Evolutionary conservation across 192 early-diverging fungal genomes (phyloP).

Genomic region (Coemansia sp.): DNA sequence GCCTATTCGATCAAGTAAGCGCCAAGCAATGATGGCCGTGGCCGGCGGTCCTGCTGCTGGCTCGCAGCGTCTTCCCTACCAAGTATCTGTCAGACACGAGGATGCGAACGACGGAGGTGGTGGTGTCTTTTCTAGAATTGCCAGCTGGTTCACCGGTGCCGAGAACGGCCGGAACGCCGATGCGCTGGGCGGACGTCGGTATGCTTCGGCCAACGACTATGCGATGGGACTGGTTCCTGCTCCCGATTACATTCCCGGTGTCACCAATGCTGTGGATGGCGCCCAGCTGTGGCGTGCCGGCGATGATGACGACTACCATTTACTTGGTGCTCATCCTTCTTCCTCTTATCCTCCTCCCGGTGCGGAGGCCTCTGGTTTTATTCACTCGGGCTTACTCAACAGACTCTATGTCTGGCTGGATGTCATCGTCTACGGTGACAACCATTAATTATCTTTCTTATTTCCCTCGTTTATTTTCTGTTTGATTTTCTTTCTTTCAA

Average conservation of each 20-base stretch:
- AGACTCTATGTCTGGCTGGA: conserved; percentile 63
- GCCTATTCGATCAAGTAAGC: neutral
- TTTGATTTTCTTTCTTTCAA: neutral
- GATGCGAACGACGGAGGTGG: neutral
- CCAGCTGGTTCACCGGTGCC: neutral
- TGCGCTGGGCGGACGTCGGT: neutral
- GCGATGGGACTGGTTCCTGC: conserved; percentile 37
- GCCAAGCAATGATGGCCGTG: conserved; percentile 9
- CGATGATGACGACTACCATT: conserved; percentile 1
- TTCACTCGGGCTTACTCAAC: conserved; percentile 66
- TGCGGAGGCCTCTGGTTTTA: conserved; percentile 52
- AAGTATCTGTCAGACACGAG: neutral
- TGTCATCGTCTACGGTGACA: conserved; percentile 32
- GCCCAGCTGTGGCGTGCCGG: conserved; percentile 33
- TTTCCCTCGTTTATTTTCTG: neutral
- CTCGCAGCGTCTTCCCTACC: too few relatives aligned
- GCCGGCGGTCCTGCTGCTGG: neutral
- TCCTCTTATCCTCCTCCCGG: conserved; percentile 8
- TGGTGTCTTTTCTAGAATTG: neutral
- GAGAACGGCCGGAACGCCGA: neutral
- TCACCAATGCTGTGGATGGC: conserved; percentile 7
- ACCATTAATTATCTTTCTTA: neutral
- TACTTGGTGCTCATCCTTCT: neutral
- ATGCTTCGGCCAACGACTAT: conserved; percentile 13
- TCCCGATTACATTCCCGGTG: conserved; percentile 24